phyloP scores from a whole-genome alignment of 768 basidiomycete genomes.

The Amanita pseudoporphyria region DNA sequence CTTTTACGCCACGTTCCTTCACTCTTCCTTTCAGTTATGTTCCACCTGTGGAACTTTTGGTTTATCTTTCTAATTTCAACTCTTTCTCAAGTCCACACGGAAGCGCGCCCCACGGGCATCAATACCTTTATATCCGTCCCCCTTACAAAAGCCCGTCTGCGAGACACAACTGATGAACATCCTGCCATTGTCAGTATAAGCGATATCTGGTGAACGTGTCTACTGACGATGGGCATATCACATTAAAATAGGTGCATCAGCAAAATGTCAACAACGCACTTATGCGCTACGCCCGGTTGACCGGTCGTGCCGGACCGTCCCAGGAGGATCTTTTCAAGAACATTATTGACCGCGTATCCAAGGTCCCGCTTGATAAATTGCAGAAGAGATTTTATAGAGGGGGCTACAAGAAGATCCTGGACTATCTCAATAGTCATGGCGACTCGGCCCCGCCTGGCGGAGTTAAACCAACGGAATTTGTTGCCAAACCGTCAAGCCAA shows the following conservation, averaged over 20 bases:
- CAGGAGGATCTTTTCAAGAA: constrained; percentile 25
- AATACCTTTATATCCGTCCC: not conserved
- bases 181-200: constrained; percentile 1
- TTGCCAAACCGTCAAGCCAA: constrained; percentile 6
- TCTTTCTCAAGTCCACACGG: not conserved
- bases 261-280: constrained; percentile 49
- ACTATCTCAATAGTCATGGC: not conserved
- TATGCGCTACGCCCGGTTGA: constrained; percentile 49
- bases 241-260: constrained; percentile 36
- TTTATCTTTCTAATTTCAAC: not conserved
- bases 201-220: not conserved
- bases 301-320: constrained; percentile 32
- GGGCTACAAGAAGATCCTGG: not conserved
- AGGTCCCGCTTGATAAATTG: constrained; percentile 15
- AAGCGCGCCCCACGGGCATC: not conserved
- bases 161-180: not conserved
- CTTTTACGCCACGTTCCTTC: not conserved
- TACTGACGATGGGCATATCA: not conserved
- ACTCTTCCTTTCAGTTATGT: not conserved
- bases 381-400: constrained; percentile 13
- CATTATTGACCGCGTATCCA: constrained; percentile 30
- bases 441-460: constrained; percentile 16
- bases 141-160: constrained; percentile 2
- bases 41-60: not conserved
- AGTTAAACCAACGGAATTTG: constrained; percentile 10